These are phyloP conservation scores for Fennellomyces sp. DNA, from an alignment of 371 early-diverging fungal genomes.

Conservation along the genomic window DNA sequence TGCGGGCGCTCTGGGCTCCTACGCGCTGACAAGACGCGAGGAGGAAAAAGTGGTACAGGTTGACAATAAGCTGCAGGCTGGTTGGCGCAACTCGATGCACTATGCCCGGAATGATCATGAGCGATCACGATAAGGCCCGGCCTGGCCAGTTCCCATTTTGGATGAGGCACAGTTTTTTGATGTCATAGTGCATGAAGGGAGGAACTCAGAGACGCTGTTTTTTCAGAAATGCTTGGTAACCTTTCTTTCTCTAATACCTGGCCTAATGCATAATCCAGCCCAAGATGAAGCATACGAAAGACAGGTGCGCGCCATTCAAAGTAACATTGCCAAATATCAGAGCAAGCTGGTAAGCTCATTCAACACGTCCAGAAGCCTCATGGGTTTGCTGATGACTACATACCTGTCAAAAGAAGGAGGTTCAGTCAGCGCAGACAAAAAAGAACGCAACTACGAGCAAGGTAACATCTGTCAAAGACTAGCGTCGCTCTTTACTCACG, in stretches of 20 bases:
- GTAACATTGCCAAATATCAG: conserved; percentile 13
- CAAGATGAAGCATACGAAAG: conserved; percentile 19
- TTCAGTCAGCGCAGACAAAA: not conserved
- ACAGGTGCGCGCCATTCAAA: conserved; percentile 8
- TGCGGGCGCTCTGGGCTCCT: no score
- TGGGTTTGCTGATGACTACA: not conserved
- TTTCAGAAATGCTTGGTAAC: no score
- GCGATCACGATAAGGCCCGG: not conserved
- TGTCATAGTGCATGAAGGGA: conserved; percentile 1
- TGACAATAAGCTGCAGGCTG: no score
- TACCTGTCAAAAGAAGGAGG: not conserved
- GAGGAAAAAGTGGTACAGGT: no score
- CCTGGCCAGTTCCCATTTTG: no score
- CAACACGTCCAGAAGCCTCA: not conserved
- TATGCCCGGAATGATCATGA: no score
- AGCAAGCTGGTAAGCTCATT: conserved; percentile 7
- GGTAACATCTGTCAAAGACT: not conserved
- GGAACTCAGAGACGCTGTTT: not conserved
- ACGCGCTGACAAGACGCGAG: no score
- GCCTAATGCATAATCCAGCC: conserved; percentile 3
- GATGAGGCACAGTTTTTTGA: not conserved
- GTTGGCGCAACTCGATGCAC: no score
- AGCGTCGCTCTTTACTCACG: not conserved
- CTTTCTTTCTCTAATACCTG: not conserved
- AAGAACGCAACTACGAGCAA: not conserved